phyloP scores from a whole-genome alignment of 2,329 filamentous ascomycete genomes.

The Phialophora expanda region DNA sequence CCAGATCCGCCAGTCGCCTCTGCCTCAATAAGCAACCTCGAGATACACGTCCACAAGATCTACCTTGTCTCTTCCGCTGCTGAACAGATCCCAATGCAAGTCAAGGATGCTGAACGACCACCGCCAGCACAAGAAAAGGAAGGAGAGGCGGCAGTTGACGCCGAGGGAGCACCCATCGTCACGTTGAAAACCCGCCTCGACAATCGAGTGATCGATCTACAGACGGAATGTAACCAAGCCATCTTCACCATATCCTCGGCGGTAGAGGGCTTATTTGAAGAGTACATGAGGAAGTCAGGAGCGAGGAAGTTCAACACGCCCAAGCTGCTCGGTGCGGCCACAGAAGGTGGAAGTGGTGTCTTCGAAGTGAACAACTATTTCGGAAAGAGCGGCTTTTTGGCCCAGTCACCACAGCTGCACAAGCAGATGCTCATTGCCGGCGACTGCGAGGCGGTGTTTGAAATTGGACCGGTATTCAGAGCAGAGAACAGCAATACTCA shows the following conservation, averaged over 20 bases:
- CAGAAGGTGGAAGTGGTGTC: slow-evolving; percentile 90
- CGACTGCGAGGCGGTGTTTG: slow-evolving; percentile 67
- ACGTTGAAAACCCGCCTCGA: slow-evolving; percentile 83
- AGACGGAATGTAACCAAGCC: slow-evolving; percentile 87
- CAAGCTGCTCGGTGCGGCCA: slow-evolving; percentile 85
- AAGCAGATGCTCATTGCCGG: slow-evolving; percentile 72
- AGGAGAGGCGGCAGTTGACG: slow-evolving; percentile 55
- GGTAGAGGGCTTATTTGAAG: slow-evolving; percentile 72
- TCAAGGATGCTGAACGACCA: slow-evolving; percentile 59
- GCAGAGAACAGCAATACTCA: slow-evolving; percentile 72
- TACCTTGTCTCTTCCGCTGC: slow-evolving; percentile 74
- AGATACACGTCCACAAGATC: slow-evolving; percentile 86
- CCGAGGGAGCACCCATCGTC: slow-evolving; percentile 68
- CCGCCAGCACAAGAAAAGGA: slow-evolving; percentile 54
- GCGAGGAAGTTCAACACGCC: slow-evolving; percentile 89
- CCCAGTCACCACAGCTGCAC: slow-evolving; percentile 69
- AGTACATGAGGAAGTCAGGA: slow-evolving; percentile 75
- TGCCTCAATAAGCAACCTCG: slow-evolving; percentile 76
- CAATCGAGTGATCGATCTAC: slow-evolving; percentile 91
- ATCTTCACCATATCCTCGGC: slow-evolving; percentile 74
- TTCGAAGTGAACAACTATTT: slow-evolving; percentile 86
- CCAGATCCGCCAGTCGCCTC: slow-evolving; percentile 88
- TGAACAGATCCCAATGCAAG: slow-evolving; percentile 65
- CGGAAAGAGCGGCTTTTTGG: slow-evolving; percentile 73
- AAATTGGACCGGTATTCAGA: slow-evolving; percentile 69